Evolutionary conservation across 352 stramenopile species (phyloP).

Genomic region (Globisporangium rhizosaccharum): DNA sequence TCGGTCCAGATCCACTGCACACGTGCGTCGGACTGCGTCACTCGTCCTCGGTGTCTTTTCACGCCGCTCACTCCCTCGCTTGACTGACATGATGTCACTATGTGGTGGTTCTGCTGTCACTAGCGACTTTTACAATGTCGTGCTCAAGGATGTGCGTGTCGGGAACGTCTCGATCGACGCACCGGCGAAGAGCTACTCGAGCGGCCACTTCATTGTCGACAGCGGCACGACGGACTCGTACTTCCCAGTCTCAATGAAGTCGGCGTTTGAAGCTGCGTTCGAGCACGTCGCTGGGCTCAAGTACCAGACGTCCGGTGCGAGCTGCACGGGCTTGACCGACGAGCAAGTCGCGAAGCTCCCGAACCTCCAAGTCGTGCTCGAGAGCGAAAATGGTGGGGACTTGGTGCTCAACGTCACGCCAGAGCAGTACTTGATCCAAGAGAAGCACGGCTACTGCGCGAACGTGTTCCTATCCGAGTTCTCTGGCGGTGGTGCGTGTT

Average conservation of each 20-base stretch:
- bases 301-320: conserved; percentile 37
- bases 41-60: background rate
- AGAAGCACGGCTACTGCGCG: conserved; percentile 50
- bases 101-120: background rate
- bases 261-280: conserved; percentile 53
- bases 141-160: conserved; percentile 65
- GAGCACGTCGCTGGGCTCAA: conserved; percentile 37
- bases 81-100: background rate
- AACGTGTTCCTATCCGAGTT: conserved; percentile 66
- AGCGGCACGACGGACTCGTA: conserved; percentile 85
- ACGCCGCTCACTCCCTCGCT: background rate
- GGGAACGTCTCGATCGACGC: conserved; percentile 49
- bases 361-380: conserved; percentile 64
- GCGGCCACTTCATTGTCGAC: conserved; percentile 75
- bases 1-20: conserved; percentile 24
- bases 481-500: conserved; percentile 36
- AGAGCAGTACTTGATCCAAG: conserved; percentile 52
- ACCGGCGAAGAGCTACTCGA: conserved; percentile 8
- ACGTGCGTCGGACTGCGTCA: conserved; percentile 13
- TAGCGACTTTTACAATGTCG: conserved; percentile 62
- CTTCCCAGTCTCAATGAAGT: conserved; percentile 45
- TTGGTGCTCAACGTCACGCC: conserved; percentile 57
- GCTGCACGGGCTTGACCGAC: conserved; percentile 50
- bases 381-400: conserved; percentile 47
- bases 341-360: conserved; percentile 46